Evolutionary conservation across 2,329 filamentous ascomycete genomes (phyloP).

Genomic region (Colletotrichum navitas): DNA sequence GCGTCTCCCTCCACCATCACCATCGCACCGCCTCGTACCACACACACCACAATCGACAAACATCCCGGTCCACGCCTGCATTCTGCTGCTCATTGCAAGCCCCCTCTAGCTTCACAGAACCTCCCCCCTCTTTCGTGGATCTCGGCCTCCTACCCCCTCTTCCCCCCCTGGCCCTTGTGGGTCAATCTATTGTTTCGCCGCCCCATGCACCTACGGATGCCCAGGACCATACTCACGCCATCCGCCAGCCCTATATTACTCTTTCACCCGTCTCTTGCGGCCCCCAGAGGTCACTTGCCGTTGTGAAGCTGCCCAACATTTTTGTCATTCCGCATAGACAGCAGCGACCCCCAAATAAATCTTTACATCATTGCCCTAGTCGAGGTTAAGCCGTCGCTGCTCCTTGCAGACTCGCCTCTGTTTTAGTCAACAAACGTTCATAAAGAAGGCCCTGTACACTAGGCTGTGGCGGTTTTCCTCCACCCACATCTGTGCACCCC

Average conservation of each 20-base stretch:
- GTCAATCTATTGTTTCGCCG: conserved; percentile 30
- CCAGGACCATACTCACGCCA: conserved; percentile 28
- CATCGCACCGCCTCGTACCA: conserved; percentile 26
- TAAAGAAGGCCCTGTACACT: neutral
- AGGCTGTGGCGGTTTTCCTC: neutral
- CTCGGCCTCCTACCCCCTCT: neutral
- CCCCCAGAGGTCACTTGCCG: conserved; percentile 37
- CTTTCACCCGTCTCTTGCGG: conserved; percentile 27
- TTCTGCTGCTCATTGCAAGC: conserved; percentile 29
- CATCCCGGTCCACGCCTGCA: conserved; percentile 34
- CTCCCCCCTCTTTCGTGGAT: conserved; percentile 13
- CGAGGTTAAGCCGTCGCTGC: neutral
- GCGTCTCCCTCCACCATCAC: conserved; percentile 31
- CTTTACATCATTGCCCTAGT: neutral
- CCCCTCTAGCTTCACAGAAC: conserved; percentile 15
- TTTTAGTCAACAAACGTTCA: neutral
- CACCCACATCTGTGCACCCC: conserved; percentile 2
- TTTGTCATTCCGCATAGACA: conserved; percentile 16
- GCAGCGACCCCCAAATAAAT: neutral
- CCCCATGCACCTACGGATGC: conserved; percentile 16
- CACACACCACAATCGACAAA: conserved; percentile 28
- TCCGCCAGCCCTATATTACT: conserved; percentile 41
- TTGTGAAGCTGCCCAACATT: conserved; percentile 15
- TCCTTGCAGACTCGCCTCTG: conserved; percentile 6
- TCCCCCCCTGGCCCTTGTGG: conserved; percentile 31